phyloP scores from a whole-genome alignment of 345 rosid species.

The Draba incana region DNA sequence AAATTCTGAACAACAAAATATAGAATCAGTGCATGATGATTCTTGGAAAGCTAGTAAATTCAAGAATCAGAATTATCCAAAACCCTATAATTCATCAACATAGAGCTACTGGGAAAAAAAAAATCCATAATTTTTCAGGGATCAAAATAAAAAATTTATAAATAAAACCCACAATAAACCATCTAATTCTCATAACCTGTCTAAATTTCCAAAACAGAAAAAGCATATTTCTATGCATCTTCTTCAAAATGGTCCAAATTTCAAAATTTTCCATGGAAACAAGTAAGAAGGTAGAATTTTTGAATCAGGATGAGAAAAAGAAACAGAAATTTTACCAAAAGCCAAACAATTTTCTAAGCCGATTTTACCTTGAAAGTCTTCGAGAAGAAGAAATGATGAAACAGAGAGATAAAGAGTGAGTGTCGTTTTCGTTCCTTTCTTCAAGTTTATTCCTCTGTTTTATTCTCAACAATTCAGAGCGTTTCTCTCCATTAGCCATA shows the following conservation, averaged over 20 bases:
- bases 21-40: conserved; percentile 18
- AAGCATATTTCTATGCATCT: neutral
- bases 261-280: neutral
- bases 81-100: neutral
- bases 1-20: conserved; percentile 13
- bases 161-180: neutral
- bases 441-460: conserved; percentile 28
- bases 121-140: too few species aligned
- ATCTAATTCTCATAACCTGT: neutral
- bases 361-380: conserved; percentile 16
- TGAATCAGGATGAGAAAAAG: neutral
- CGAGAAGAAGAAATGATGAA: conserved; percentile 18
- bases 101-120: neutral
- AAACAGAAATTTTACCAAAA: neutral
- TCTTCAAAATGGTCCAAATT: too few species aligned
- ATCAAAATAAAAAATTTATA: too few species aligned
- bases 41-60: neutral
- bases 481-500: neutral
- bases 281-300: neutral
- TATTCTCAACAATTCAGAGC: conserved; percentile 15
- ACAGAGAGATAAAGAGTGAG: neutral
- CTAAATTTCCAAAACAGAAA: neutral
- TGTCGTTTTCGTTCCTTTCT: conserved; percentile 37
- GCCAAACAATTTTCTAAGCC: neutral
- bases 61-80: conserved; percentile 8